Base-by-base conservation (phyloP, 108 stramenopile genomes). In the Nannochloropsis gaditana region DNA sequence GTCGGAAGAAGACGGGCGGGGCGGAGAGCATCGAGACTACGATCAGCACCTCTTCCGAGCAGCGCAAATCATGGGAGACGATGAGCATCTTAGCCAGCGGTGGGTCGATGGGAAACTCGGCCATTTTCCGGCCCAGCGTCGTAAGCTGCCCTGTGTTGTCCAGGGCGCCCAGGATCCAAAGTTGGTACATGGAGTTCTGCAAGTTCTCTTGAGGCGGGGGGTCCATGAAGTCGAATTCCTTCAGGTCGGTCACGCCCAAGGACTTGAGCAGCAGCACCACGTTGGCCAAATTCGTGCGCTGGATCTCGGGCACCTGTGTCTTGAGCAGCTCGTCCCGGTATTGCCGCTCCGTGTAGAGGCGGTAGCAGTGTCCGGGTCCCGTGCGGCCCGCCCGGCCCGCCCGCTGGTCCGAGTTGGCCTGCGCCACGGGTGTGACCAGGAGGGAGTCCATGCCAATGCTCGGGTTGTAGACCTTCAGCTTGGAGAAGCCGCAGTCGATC, bases 381-480 rank as follows among this genome's bases (percentile, higher is more conserved):
- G 99, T 99, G 83, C 99, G 90, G 6, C 99, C 99, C 9, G 97
- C 97, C 21, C 99, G 92, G 81, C 99, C 99, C 45, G 92, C 91
- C 42, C 99, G 92, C 90, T 99, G 99, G 81, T 97, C 97, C 8
- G 99, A 97, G 89, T 98, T 98, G 83, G 99, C 97, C 90, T 96
- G 94, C 41, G 93, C 93, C 17, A 98, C 94, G 11, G 99, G 99
- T 9, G 96, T 96, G 4, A 99, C 94, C 79, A 96, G 94, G 21
- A 99, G 90, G 9, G 97, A 94, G 90, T 98, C 99, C 99, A 99
- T 99, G 45, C 99, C 99, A 88, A 99, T 97, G 90, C 95, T 96
- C 11, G 98, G 96, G 90, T 99, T 99, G 93, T 97, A 99, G 9
- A 99, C 99, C 87, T 99, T 99, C 44, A 99, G 93, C 90, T 99